These are phyloP conservation scores for Leonotis leonurus DNA, from an alignment of 257 asterid genomes.

Conservation along the genomic window DNA sequence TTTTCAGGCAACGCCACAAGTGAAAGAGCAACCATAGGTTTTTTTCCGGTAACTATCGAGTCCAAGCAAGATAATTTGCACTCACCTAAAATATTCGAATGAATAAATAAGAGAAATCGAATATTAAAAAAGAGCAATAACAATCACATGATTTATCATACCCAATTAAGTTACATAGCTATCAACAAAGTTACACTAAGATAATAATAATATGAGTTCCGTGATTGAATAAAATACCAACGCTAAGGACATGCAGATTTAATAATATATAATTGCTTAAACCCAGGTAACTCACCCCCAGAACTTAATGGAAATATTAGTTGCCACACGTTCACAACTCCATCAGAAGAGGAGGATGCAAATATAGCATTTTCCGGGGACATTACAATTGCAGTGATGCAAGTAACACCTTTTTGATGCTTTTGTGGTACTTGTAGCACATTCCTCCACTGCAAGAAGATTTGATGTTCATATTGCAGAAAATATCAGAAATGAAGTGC, in stretches of 20 bases:
- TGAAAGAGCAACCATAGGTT: conserved; percentile 89
- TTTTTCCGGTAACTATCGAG: conserved; percentile 49
- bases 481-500: background rate
- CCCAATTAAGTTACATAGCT: background rate
- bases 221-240: background rate
- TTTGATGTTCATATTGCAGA: conserved; percentile 5
- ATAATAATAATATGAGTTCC: too few species aligned
- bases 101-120: conserved; percentile 11
- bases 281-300: conserved; percentile 46
- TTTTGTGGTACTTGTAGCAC: conserved; percentile 63
- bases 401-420: conserved; percentile 86
- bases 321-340: conserved; percentile 71
- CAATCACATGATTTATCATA: background rate
- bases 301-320: conserved; percentile 42
- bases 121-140: background rate
- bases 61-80: conserved; percentile 67
- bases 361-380: conserved; percentile 58
- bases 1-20: conserved; percentile 70
- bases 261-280: background rate
- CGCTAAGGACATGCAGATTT: conserved; percentile 4
- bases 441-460: conserved; percentile 66
- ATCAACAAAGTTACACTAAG: too few species aligned
- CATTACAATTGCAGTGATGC: conserved; percentile 64
- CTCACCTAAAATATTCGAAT: conserved; percentile 44
- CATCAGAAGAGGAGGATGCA: conserved; percentile 92